Evolutionary conservation across 164 flowering plant species (phyloP), one percentile per base, ranked within the genome.

Genomic region (Magnolia sinica): DNA sequence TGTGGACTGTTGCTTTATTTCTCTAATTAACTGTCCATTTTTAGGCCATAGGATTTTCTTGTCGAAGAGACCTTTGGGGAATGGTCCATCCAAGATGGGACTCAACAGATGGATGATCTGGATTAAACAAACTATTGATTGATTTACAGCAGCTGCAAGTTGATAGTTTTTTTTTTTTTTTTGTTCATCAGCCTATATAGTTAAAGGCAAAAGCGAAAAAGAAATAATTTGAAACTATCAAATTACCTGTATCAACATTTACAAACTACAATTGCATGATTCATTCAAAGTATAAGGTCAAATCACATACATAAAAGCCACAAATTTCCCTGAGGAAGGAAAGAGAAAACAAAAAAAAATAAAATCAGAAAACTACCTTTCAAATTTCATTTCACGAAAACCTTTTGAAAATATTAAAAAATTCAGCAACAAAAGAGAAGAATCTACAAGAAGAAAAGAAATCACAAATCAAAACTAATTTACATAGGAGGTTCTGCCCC

Each of bases 401-500:
- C 68, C 68, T 64, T 9, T 64, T 0, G 9, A 64, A 20, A 64
- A 64, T n/a, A 64, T 7, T 5, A 19, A 64, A 64, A 64, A 19
- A 9, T n/a, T 64, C 24, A 68, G 69, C 68, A 68, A 50, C 0
- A 52, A 61, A 66, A 69, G 50, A 9, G 7, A 67, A 69, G 8
- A 50, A 49, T 6, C n/a, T 16, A 37, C 49, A 22, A 31, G 37
- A 19, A 13, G 68, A 37, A 74, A 81, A 50, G 3, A 19, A 77
- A 51, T 13, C 37, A 24, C 45, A 65, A 70, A 16, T 7, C 7
- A 6, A 37, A 51, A 18, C 19, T 55, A 76, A 73, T 70, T 78
- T 71, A 80, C 59, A 65, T 50, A n/a, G 77, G 77, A 50, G 66
- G 7, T 22, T 50, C 51, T 16, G 70, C 1, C 10, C 76, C n/a